Evolutionary conservation across 495 filamentous ascomycete genomes (phyloP), one percentile per base, ranked within the genome.

Genomic region (Cetradonia linearis): DNA sequence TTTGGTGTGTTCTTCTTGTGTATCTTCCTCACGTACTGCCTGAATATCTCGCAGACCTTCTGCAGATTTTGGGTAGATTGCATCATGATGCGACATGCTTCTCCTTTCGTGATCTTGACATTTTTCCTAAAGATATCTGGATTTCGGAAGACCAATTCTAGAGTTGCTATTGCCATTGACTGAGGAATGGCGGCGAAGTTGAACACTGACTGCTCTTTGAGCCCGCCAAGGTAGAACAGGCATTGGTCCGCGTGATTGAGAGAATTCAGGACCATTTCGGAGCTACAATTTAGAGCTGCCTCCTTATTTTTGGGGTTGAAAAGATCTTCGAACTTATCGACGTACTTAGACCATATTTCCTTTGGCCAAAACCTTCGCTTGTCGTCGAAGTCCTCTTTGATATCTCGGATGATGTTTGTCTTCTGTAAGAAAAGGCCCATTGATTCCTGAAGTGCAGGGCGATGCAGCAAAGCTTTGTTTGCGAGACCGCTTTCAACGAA

Each of bases 131-230:
- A 96, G 57, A 98, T 84, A 59, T 80, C 78, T 37, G 88, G 88
- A 69, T 98, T 98, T 67, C 88, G 85, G 81, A 96, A 98, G 67
- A 93, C 87, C 34, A 93, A 77, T 59, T 95, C 77, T 44, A 96
- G 71, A 1, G 92, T 97, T 3, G 93, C 92, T 72, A 98, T 96
- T 31, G 94, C 93, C 93, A 98, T 98, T 62, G 85, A 76, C 73
- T 98, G 93, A n/a, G 93, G 93, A 66, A 98, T 98, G 47, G 94
- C 92, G 47, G 89, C 89, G 70, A 98, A 98, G 77, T 98, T 97
- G 86, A 98, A 98, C n/a, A 96, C 90, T 70, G 88, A 93, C 75
- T 97, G 93, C 71, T 98, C 93, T 60, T 87, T 88, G 48, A 97
- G 80, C 25, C 91, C 94, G 27, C 94, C 94, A 74, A 98, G 87